These are phyloP conservation scores for Aspergillus egyptiacus DNA, from an alignment of 495 filamentous ascomycete species.

Conservation along the genomic window DNA sequence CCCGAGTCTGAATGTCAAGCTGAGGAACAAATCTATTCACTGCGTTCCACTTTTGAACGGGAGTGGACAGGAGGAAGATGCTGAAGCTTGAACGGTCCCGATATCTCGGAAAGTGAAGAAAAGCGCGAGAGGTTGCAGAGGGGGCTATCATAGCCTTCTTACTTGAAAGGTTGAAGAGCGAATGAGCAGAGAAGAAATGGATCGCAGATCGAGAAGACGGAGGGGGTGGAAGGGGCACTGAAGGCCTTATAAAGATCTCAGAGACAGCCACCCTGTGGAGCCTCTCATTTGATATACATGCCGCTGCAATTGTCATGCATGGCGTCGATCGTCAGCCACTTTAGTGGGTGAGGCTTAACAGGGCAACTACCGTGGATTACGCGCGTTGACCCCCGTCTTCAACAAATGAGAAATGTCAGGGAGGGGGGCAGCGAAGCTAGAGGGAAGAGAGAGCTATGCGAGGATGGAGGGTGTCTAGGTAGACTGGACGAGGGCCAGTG, in stretches of 20 bases:
- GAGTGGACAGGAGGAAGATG: background rate
- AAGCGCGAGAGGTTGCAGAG: background rate
- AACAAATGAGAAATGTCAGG: conserved; percentile 17
- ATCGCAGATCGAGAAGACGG: conserved; percentile 27
- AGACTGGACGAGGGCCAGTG: no score
- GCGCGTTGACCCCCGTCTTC: conserved; percentile 12
- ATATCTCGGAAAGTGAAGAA: background rate
- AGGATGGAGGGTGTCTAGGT: conserved; percentile 11
- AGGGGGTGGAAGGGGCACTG: conserved; percentile 27
- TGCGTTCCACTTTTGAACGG: background rate
- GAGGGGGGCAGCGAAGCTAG: conserved; percentile 20
- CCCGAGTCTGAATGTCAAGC: background rate
- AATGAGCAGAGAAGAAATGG: conserved; percentile 25
- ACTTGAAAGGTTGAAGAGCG: conserved; percentile 7
- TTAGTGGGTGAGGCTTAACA: conserved; percentile 24
- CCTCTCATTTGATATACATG: conserved; percentile 49
- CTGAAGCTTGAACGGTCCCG: no score
- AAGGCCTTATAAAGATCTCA: conserved; percentile 34
- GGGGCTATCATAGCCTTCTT: conserved; percentile 1
- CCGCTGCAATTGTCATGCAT: conserved; percentile 47
- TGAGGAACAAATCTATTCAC: background rate
- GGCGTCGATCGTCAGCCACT: conserved; percentile 39
- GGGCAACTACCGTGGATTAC: conserved; percentile 17
- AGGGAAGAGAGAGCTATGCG: conserved; percentile 6
- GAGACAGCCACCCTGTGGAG: conserved; percentile 34